A percentile compares a stretch with the other conserved stretches of the same genome.
phyloP scores from a whole-genome alignment of 805 yeast genomes.

The Barnettozyma wickerhamii region DNA sequence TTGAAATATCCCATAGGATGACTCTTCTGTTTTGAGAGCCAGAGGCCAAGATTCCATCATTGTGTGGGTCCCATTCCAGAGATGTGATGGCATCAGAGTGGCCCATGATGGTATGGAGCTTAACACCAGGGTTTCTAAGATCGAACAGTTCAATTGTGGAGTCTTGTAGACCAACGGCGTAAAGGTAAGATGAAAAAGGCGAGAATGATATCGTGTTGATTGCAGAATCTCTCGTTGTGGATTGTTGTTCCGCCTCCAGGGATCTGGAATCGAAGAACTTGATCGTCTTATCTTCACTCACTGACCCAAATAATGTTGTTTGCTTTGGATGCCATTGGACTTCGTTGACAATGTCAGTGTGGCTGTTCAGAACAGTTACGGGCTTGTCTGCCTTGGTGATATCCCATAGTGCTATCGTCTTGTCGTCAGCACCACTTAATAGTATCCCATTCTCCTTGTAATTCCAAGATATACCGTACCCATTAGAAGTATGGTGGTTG shows the following conservation, averaged over 20 bases:
- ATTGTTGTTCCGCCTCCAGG: conserved; percentile 23
- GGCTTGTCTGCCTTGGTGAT: conserved; percentile 27
- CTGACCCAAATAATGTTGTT: conserved; percentile 55
- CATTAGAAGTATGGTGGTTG: conserved; percentile 58
- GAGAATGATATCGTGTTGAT: conserved; percentile 68
- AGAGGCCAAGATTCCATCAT: conserved; percentile 73
- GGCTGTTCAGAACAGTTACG: conserved; percentile 32
- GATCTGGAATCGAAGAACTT: conserved; percentile 50
- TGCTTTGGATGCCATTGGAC: conserved; percentile 64
- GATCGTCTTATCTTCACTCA: conserved; percentile 63
- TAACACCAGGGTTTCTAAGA: conserved; percentile 41
- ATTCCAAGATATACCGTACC: conserved; percentile 74
- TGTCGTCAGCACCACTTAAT: conserved; percentile 64
- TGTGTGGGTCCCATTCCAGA: conserved; percentile 72
- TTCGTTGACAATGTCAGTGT: conserved; percentile 66
- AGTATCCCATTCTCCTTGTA: conserved; percentile 42
- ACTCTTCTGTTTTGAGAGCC: conserved; percentile 76
- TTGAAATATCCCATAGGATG: conserved; percentile 70
- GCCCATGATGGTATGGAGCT: conserved; percentile 72
- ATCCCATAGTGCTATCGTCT: conserved; percentile 60
- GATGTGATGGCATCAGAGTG: conserved; percentile 71
- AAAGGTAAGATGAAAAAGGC: conserved; percentile 50
- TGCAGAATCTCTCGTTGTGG: conserved; percentile 30
- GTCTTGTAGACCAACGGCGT: conserved; percentile 69
- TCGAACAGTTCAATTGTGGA: conserved; percentile 65